Conservation (phyloP, 2,329 filamentous ascomycete genomes). For the Arthrobotrys sphaeroides region DNA sequence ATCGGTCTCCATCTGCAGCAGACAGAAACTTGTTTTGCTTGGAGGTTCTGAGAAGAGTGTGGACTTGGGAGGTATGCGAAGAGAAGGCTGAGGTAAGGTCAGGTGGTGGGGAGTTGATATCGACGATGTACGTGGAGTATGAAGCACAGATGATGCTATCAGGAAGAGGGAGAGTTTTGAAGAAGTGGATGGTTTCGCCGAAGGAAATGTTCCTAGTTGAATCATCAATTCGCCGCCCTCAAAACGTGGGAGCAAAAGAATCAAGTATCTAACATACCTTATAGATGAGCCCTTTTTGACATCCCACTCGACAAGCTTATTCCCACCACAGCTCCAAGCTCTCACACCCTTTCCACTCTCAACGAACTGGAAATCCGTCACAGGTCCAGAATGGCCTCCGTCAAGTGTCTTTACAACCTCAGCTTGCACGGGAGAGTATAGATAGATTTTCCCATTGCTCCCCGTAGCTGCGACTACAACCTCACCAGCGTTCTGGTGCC, state of each 20-base stretch:
- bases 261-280: constrained; percentile 60
- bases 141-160: constrained; percentile 64
- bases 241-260: neutral
- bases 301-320: constrained; percentile 67
- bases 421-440: constrained; percentile 65
- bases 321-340: constrained; percentile 67
- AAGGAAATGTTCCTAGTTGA: constrained; percentile 46
- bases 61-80: constrained; percentile 65
- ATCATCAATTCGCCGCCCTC: neutral
- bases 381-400: constrained; percentile 64
- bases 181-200: constrained; percentile 63
- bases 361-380: constrained; percentile 66
- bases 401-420: constrained; percentile 63
- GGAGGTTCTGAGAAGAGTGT: constrained; percentile 63
- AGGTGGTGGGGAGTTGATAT: constrained; percentile 61
- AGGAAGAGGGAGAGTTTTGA: constrained; percentile 60
- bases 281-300: constrained; percentile 62
- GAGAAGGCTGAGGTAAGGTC: constrained; percentile 63
- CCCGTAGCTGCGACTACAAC: constrained; percentile 66
- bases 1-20: constrained; percentile 65
- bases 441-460: constrained; percentile 64
- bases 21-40: constrained; percentile 62
- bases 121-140: constrained; percentile 64
- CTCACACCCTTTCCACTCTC: constrained; percentile 61
- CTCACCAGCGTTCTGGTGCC: constrained; percentile 54